Percentiles rank a stretch among this genome's conserved stretches.
Conservation (phyloP, 2,329 filamentous ascomycete species). For the Fusarium dimerum region DNA sequence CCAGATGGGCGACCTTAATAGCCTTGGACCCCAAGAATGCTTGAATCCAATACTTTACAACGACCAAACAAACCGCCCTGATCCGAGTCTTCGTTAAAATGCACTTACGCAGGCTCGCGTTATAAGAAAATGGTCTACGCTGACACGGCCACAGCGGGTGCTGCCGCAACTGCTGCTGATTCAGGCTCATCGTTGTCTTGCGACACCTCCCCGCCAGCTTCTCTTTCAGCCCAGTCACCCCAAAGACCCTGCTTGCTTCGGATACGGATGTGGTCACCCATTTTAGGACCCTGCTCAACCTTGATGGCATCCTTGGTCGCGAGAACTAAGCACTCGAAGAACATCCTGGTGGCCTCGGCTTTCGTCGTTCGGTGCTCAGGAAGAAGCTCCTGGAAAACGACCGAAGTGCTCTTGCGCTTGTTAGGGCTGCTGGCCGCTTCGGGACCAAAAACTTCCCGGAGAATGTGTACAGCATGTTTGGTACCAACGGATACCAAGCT, state of each 20-base stretch:
- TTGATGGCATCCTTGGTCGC: constrained; percentile 98
- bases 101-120: constrained; percentile 14
- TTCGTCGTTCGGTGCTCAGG: constrained; percentile 80
- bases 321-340: constrained; percentile 94
- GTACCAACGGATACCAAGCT: constrained; percentile 89
- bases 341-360: constrained; percentile 98
- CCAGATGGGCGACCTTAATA: constrained; percentile 33
- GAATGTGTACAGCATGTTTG: constrained; percentile 91
- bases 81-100: constrained; percentile 27
- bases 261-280: constrained; percentile 81
- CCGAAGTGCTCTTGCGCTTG: constrained; percentile 72
- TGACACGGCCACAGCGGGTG: constrained; percentile 39
- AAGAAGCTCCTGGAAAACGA: constrained; percentile 88
- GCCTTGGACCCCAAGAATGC: constrained; percentile 34
- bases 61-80: constrained; percentile 27
- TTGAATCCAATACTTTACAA: constrained; percentile 38
- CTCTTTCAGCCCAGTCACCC: constrained; percentile 90
- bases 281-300: constrained; percentile 78
- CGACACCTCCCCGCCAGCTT: constrained; percentile 64
- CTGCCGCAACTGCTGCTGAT: constrained; percentile 30
- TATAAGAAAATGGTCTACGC: constrained; percentile 30
- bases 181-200: constrained; percentile 46
- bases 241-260: constrained; percentile 93
- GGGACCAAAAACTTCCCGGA: constrained; percentile 82
- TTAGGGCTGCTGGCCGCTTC: constrained; percentile 69